Base-by-base conservation (phyloP, 352 stramenopile genomes). In the Phytophthora sojae region DNA sequence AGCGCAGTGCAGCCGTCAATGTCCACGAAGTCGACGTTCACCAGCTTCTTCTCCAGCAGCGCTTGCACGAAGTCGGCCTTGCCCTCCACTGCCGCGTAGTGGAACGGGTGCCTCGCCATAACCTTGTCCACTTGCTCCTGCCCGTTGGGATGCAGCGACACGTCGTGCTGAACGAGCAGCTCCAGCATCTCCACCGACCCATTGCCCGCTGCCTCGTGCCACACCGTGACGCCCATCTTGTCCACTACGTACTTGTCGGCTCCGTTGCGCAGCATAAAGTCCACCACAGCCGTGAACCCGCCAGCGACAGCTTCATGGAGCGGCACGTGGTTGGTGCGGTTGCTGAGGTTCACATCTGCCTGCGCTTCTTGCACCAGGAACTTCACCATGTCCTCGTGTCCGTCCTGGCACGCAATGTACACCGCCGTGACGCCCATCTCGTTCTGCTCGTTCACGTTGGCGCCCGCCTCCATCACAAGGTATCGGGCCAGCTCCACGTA, bases 161-260 rank as follows among this genome's bases (percentile, higher is more conserved):
- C 80, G 2, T 81, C 61, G 55, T 92, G 66, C 30, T 71, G 51
- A 4, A 90, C 67, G 5, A 95, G 77, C 61, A 95, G 51, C 25
- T 92, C 75, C 23, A 95, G 39, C 75, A 92, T 73, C 2, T 82
- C 77, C 2, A 90, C 72, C 4, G 75, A 79, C 3, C 85, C 85
- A 15, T 90, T 81, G 0, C 88, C 88, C 0, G 85, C 84, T 1
- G 88, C 88, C 66, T 95, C 88, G 59, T 95, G 88, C 88, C 88
- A 95, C 53, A 93, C 73, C 30, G 84, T 92, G 26, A 92, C 88
- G 47, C 88, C 88, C 85, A 93, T 95, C 17, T 86, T 88, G 61
- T 93, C 85, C 29, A 90, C 80, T 2, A 75, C 84, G 50, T 86
- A 77, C 62, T 85, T 88, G 51, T 92, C 76, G 2, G 84, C 88